Evolutionary conservation across 306 rosid genomes (phyloP).

Genomic region (Oemleria cerasiformis): DNA sequence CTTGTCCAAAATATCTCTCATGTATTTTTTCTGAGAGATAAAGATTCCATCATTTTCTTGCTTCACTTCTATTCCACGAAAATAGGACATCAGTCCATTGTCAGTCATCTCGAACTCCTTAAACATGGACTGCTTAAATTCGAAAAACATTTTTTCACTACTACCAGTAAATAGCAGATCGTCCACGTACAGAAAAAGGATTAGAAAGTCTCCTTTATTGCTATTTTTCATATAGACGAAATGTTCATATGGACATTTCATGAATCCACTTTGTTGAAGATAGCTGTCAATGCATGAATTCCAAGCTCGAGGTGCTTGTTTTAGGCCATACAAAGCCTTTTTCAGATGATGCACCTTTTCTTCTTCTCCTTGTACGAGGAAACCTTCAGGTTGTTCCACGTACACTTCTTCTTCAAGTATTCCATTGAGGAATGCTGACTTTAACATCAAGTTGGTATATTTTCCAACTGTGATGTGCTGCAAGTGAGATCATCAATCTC

Average conservation of each 20-base stretch:
- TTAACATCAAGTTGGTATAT: slow-evolving; percentile 1
- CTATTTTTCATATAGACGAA: neutral
- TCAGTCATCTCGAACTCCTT: slow-evolving; percentile 16
- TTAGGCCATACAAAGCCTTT: slow-evolving; percentile 14
- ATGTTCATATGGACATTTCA: slow-evolving; percentile 1
- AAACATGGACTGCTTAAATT: neutral
- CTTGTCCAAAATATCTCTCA: neutral
- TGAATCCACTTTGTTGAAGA: neutral
- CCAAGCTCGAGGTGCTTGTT: slow-evolving; percentile 4
- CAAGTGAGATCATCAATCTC: too few species aligned
- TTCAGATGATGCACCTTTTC: slow-evolving; percentile 10
- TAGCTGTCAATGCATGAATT: neutral
- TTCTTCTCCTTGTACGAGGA: slow-evolving; percentile 5
- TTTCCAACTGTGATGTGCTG: neutral
- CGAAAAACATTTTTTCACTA: neutral
- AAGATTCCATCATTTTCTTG: neutral
- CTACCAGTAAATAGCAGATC: slow-evolving; percentile 5
- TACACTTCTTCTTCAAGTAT: neutral
- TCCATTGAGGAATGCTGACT: slow-evolving; percentile 8
- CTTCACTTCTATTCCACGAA: slow-evolving; percentile 7
- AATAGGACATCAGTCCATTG: neutral
- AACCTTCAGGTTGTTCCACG: neutral
- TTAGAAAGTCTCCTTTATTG: neutral
- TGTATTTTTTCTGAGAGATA: neutral
- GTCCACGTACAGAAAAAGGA: slow-evolving; percentile 12